These are phyloP conservation scores for Papiliotrema nemorosa DNA, from an alignment of 1,284 basidiomycete genomes.

Conservation along the genomic window DNA sequence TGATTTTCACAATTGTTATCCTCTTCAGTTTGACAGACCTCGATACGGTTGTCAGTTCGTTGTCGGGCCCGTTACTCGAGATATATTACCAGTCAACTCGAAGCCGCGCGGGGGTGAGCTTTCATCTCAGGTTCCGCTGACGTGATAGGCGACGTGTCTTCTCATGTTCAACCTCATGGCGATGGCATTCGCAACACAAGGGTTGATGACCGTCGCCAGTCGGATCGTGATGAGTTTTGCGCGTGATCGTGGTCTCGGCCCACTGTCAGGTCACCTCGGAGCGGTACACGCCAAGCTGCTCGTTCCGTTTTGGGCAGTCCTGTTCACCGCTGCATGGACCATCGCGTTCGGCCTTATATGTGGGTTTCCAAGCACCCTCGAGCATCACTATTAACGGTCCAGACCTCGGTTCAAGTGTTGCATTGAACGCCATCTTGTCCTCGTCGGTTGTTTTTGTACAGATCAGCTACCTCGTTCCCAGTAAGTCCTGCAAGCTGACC, in stretches of 20 bases:
- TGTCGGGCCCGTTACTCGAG: constrained; percentile 62
- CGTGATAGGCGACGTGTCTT: constrained; percentile 53
- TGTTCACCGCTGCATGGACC: constrained; percentile 55
- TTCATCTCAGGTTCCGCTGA: background rate
- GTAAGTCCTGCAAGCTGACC: background rate
- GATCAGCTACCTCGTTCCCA: constrained; percentile 45
- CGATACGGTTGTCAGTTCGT: constrained; percentile 53
- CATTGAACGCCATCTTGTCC: constrained; percentile 49
- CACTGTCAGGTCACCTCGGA: constrained; percentile 55
- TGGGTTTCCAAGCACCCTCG: background rate
- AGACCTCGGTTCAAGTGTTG: constrained; percentile 55
- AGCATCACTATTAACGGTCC: background rate
- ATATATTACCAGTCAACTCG: constrained; percentile 62
- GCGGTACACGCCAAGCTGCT: constrained; percentile 52
- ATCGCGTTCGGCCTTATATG: constrained; percentile 51
- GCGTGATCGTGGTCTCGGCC: constrained; percentile 60
- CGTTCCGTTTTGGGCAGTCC: constrained; percentile 57
- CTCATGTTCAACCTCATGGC: constrained; percentile 46
- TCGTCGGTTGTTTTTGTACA: constrained; percentile 48
- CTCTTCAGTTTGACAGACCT: constrained; percentile 63
- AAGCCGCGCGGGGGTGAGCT: constrained; percentile 55
- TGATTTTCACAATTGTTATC: constrained; percentile 62
- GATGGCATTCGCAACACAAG: constrained; percentile 36
- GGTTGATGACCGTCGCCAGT: constrained; percentile 62
- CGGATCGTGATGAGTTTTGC: constrained; percentile 67